These are phyloP conservation scores for Suhomyces sp. DNA, from an alignment of 805 yeast species.

Conservation along the genomic window DNA sequence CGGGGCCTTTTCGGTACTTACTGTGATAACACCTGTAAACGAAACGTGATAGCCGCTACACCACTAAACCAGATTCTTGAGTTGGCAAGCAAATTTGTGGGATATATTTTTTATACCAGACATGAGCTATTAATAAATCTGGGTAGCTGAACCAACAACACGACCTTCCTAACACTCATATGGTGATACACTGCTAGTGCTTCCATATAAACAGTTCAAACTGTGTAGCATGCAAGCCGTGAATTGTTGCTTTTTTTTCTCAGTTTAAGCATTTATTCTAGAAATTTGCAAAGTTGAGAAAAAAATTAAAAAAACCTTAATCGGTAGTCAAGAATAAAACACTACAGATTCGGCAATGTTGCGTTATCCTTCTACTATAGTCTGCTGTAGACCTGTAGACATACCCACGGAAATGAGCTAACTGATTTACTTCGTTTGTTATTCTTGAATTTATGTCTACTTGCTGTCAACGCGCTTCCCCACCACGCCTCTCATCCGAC, in stretches of 20 bases:
- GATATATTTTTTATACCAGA: too few relatives aligned
- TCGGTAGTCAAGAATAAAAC: not conserved
- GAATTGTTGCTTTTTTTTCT: too few relatives aligned
- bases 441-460: too few relatives aligned
- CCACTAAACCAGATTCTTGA: slow-evolving; percentile 29
- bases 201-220: too few relatives aligned
- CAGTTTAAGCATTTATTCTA: not conserved
- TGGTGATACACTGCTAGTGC: too few relatives aligned
- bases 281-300: not conserved
- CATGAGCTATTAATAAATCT: too few relatives aligned
- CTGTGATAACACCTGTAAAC: slow-evolving; percentile 35
- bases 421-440: too few relatives aligned
- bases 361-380: not conserved
- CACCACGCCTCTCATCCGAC: not conserved
- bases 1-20: slow-evolving; percentile 43
- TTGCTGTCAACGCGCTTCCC: not conserved
- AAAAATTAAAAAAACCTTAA: too few relatives aligned
- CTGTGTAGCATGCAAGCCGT: too few relatives aligned
- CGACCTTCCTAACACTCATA: too few relatives aligned
- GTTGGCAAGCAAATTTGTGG: not conserved
- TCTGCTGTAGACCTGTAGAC: not conserved
- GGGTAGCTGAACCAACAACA: too few relatives aligned
- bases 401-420: not conserved
- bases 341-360: not conserved
- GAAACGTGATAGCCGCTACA: slow-evolving; percentile 45